A percentile compares a stretch with the other conserved stretches of the same genome.
Conservation (phyloP, 2,329 filamentous ascomycete genomes). For the Coniochaeta prunicola region DNA sequence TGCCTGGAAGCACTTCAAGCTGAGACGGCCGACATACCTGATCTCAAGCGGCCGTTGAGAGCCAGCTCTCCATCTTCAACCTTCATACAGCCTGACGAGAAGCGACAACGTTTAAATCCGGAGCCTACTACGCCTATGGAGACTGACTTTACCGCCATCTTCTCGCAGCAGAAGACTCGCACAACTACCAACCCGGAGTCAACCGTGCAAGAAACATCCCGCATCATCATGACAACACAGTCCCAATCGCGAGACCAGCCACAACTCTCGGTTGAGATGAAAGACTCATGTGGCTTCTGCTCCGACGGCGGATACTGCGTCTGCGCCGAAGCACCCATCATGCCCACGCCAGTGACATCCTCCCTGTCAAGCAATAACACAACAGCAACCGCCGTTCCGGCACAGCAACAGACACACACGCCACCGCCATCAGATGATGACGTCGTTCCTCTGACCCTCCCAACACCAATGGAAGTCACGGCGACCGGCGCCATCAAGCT, state of each 20-base stretch:
- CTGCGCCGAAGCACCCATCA: slow-evolving; percentile 52
- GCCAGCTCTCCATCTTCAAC: slow-evolving; percentile 34
- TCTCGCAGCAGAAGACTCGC: slow-evolving; percentile 39
- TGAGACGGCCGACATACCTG: slow-evolving; percentile 23
- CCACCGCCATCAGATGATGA: slow-evolving; percentile 56
- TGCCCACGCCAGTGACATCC: slow-evolving; percentile 10
- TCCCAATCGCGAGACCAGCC: slow-evolving; percentile 19
- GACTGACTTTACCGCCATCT: slow-evolving; percentile 66
- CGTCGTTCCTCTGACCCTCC: slow-evolving; percentile 34
- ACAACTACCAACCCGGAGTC: slow-evolving; percentile 3
- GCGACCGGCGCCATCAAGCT: slow-evolving; percentile 55
- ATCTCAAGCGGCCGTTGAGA: slow-evolving; percentile 39
- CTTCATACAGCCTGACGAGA: slow-evolving; percentile 37
- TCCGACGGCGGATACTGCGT: slow-evolving; percentile 76
- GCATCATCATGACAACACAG: slow-evolving; percentile 1
- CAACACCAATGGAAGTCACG: slow-evolving; percentile 46
- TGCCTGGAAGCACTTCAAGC: slow-evolving; percentile 54
- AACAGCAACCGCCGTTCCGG: slow-evolving; percentile 29
- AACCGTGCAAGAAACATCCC: slow-evolving; percentile 15
- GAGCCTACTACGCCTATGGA: slow-evolving; percentile 43
- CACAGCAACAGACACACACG: slow-evolving; percentile 42
- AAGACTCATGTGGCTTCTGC: slow-evolving; percentile 76
- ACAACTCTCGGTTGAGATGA: slow-evolving; percentile 33
- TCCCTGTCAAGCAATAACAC: slow-evolving; percentile 3
- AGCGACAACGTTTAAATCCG: slow-evolving; percentile 45